A percentile compares a stretch with the other conserved stretches of the same genome.
These are phyloP conservation scores for Aspergillus diversus DNA, from an alignment of 495 filamentous ascomycete genomes.

Conservation along the genomic window DNA sequence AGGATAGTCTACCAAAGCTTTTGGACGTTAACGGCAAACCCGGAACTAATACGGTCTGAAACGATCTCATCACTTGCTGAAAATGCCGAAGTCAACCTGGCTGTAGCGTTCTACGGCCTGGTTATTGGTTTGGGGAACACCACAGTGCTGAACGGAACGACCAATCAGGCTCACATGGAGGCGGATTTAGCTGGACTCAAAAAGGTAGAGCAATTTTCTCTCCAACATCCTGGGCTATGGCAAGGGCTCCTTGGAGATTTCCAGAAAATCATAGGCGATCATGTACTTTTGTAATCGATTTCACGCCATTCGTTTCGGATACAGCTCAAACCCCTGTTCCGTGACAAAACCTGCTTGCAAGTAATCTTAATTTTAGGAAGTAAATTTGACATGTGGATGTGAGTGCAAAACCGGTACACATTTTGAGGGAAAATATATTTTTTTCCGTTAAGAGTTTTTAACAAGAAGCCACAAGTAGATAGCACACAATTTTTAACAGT, in stretches of 20 bases:
- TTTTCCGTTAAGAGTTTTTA: no score
- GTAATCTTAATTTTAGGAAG: no score
- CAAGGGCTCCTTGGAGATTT: slow-evolving; percentile 47
- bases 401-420: no score
- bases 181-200: slow-evolving; percentile 63
- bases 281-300: slow-evolving; percentile 14
- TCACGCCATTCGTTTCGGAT: neutral
- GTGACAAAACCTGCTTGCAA: no score
- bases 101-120: slow-evolving; percentile 68
- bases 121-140: slow-evolving; percentile 62
- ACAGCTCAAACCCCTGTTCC: no score
- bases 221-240: slow-evolving; percentile 50
- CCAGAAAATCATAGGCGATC: slow-evolving; percentile 51
- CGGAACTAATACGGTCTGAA: slow-evolving; percentile 52
- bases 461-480: no score
- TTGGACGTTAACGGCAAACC: slow-evolving; percentile 80
- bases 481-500: no score
- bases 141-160: slow-evolving; percentile 72
- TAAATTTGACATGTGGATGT: no score
- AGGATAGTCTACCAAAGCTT: slow-evolving; percentile 73
- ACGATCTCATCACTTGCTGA: slow-evolving; percentile 57
- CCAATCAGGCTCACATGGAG: slow-evolving; percentile 62
- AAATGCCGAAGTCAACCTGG: slow-evolving; percentile 46
- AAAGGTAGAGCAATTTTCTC: slow-evolving; percentile 51
- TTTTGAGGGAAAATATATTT: no score